Percentiles rank a stretch among this genome's conserved stretches.
Conservation (phyloP, 306 rosid genomes). For the Astragalus membranaceus region DNA sequence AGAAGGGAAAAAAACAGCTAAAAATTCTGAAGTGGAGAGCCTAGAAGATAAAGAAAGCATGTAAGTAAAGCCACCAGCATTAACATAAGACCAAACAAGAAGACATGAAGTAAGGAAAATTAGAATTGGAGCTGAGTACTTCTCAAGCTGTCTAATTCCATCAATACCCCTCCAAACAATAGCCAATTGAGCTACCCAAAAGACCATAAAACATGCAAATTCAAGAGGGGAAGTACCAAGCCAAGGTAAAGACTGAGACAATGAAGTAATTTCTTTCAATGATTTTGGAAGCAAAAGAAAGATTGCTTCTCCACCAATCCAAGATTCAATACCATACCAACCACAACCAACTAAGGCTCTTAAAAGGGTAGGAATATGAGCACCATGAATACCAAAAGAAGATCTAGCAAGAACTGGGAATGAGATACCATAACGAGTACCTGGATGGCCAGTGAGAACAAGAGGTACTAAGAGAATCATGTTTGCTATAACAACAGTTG, state of each 20-base stretch:
- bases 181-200: conserved; percentile 65
- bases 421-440: conserved; percentile 74
- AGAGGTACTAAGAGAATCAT: conserved; percentile 47
- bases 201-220: conserved; percentile 55
- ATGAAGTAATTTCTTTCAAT: conserved; percentile 25
- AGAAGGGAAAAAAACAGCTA: conserved; percentile 74
- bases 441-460: conserved; percentile 72
- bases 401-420: conserved; percentile 85
- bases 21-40: conserved; percentile 51
- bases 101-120: conserved; percentile 50
- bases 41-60: conserved; percentile 72
- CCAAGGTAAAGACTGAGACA: conserved; percentile 45
- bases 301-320: conserved; percentile 95
- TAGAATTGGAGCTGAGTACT: conserved; percentile 79
- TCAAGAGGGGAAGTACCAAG: conserved; percentile 84
- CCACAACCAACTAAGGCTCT: conserved; percentile 91
- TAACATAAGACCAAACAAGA: conserved; percentile 58
- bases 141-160: conserved; percentile 74
- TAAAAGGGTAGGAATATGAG: conserved; percentile 76
- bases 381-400: conserved; percentile 76
- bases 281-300: conserved; percentile 61
- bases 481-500: conserved; percentile 70
- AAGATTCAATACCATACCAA: conserved; percentile 93
- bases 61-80: conserved; percentile 69
- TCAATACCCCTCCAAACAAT: conserved; percentile 75